Conservation (phyloP, 768 basidiomycete genomes). For the Lentinula boryana region DNA sequence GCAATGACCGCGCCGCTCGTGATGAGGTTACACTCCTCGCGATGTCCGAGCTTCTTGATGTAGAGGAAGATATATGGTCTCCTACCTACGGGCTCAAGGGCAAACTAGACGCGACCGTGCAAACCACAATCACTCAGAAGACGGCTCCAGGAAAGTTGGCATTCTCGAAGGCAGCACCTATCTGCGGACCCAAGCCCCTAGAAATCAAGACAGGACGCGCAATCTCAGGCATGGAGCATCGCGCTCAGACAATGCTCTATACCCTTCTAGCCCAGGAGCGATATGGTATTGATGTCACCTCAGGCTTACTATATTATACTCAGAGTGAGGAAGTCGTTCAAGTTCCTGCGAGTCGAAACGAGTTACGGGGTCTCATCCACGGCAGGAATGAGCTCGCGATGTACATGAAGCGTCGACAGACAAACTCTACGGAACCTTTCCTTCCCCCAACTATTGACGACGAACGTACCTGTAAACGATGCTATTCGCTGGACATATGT, state of each 20-base stretch:
- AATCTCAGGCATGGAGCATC: constrained; percentile 77
- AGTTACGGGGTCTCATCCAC: constrained; percentile 77
- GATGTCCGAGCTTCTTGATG: constrained; percentile 70
- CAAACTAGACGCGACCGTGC: constrained; percentile 88
- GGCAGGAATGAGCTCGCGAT: constrained; percentile 81
- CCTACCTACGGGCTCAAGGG: constrained; percentile 94
- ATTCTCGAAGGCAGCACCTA: constrained; percentile 18
- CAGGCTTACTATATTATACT: constrained; percentile 91
- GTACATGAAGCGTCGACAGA: constrained; percentile 56
- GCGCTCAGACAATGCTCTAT: constrained; percentile 97
- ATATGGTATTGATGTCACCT: constrained; percentile 76
- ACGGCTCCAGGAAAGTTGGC: constrained; percentile 15
- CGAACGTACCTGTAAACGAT: constrained; percentile 68
- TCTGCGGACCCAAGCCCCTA: constrained; percentile 59
- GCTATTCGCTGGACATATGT: constrained; percentile 81
- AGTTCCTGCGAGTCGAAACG: constrained; percentile 75
- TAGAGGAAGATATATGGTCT: constrained; percentile 96
- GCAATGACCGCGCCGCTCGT: constrained; percentile 54
- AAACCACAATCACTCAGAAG: constrained; percentile 53
- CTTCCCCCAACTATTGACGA: constrained; percentile 87
- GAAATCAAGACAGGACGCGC: constrained; percentile 95
- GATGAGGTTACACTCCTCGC: constrained; percentile 56
- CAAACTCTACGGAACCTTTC: constrained; percentile 40
- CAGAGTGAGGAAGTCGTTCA: constrained; percentile 83
- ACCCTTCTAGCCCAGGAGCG: constrained; percentile 86